A percentile compares a stretch with the other conserved stretches of the same genome.
Evolutionary conservation across 768 basidiomycete species (phyloP).

Genomic region (Macrolepiota fuliginosa): DNA sequence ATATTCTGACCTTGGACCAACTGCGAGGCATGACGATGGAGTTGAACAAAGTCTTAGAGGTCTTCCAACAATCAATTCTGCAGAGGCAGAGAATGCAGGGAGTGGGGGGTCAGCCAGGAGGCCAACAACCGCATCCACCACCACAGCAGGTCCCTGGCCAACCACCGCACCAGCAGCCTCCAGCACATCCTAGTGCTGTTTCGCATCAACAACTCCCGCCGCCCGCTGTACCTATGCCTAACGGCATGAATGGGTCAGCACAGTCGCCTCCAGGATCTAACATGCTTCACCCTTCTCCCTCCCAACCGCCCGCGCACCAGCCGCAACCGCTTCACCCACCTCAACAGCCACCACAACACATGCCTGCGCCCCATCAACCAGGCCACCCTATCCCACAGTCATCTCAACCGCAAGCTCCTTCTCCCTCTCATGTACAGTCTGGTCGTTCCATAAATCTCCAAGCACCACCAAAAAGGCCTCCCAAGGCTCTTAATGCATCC

Average conservation of each 20-base stretch:
- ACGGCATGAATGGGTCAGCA: conserved; percentile 12
- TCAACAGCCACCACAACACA: conserved; percentile 17
- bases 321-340: conserved; percentile 24
- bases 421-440: conserved; percentile 7
- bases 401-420: conserved; percentile 18
- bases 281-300: conserved; percentile 6
- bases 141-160: conserved; percentile 11
- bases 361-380: conserved; percentile 18
- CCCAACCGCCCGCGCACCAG: conserved; percentile 12
- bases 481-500: conserved; percentile 4
- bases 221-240: conserved; percentile 4
- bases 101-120: conserved; percentile 13
- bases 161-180: conserved; percentile 5
- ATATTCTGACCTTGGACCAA: conserved; percentile 33
- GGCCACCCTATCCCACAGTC: conserved; percentile 20
- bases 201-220: conserved; percentile 9
- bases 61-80: conserved; percentile 21
- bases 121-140: conserved; percentile 9
- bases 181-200: neutral
- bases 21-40: conserved; percentile 46
- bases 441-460: conserved; percentile 8
- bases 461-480: conserved; percentile 3
- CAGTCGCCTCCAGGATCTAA: conserved; percentile 12
- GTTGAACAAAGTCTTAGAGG: conserved; percentile 37
- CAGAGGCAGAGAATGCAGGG: conserved; percentile 16